A percentile compares a stretch with the other conserved stretches of the same genome.
Evolutionary conservation across 108 stramenopile species (phyloP).

Genomic region (Aurantiochytrium sp.): DNA sequence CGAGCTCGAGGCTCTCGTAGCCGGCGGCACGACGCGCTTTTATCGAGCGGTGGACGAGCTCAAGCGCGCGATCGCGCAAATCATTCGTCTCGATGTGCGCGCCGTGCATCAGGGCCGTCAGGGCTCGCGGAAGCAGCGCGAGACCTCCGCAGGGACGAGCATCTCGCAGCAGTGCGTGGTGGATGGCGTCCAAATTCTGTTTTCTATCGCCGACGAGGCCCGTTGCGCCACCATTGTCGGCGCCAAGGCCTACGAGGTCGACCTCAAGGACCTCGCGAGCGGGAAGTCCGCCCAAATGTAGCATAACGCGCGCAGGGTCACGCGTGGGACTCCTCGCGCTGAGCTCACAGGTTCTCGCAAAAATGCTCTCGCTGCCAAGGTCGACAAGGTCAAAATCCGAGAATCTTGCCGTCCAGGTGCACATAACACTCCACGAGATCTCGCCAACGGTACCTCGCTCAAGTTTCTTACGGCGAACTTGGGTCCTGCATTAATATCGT

Average conservation of each 20-base stretch:
- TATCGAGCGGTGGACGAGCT: not conserved
- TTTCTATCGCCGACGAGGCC: not conserved
- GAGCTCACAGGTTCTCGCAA: too few species aligned
- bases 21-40: not conserved
- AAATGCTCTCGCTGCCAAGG: too few species aligned
- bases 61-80: not conserved
- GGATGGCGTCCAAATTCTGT: not conserved
- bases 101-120: conserved; percentile 26
- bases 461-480: too few species aligned
- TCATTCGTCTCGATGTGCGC: not conserved
- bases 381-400: too few species aligned
- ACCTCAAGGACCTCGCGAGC: not conserved
- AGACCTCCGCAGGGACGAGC: not conserved
- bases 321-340: too few species aligned
- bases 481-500: too few species aligned
- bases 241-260: not conserved
- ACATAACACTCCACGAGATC: too few species aligned
- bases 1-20: not conserved
- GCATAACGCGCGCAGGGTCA: too few species aligned
- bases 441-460: too few species aligned
- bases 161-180: conserved; percentile 1
- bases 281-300: too few species aligned
- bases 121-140: not conserved
- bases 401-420: too few species aligned
- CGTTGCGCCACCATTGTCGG: not conserved